A percentile compares a stretch with the other conserved stretches of the same genome.
These are phyloP conservation scores for Veloporphyrellus conicus DNA, from an alignment of 1,284 basidiomycete genomes.

Conservation along the genomic window DNA sequence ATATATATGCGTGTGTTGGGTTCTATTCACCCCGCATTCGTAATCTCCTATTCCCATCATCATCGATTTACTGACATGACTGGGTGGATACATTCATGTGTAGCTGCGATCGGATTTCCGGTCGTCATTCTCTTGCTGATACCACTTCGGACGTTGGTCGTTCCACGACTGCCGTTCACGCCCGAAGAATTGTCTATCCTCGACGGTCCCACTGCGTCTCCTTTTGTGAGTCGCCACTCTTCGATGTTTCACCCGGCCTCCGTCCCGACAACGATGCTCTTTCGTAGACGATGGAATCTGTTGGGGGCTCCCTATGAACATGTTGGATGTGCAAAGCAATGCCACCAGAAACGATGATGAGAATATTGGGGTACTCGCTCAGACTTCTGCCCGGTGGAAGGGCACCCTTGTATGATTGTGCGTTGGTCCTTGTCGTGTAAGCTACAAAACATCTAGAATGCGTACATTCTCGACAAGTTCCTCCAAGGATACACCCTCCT, in stretches of 20 bases:
- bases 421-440: too few relatives aligned
- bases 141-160: conserved; percentile 71
- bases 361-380: too few relatives aligned
- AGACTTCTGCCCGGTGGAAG: too few relatives aligned
- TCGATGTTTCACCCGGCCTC: too few relatives aligned
- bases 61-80: conserved; percentile 1
- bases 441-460: not conserved
- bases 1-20: not conserved
- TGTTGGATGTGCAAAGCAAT: conserved; percentile 3
- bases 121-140: conserved; percentile 85
- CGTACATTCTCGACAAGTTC: not conserved
- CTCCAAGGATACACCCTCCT: not conserved
- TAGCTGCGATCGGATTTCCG: conserved; percentile 88
- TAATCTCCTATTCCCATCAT: too few relatives aligned
- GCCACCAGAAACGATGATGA: too few relatives aligned
- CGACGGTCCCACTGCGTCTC: conserved; percentile 83
- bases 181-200: conserved; percentile 77
- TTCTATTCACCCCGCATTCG: too few relatives aligned
- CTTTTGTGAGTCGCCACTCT: conserved; percentile 56
- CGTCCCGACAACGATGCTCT: not conserved
- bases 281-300: conserved; percentile 53
- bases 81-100: not conserved
- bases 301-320: conserved; percentile 53
- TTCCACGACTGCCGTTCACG: conserved; percentile 79
- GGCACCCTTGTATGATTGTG: too few relatives aligned